phyloP scores from a whole-genome alignment of 2,329 filamentous ascomycete genomes.

The Diaporthe eres region DNA sequence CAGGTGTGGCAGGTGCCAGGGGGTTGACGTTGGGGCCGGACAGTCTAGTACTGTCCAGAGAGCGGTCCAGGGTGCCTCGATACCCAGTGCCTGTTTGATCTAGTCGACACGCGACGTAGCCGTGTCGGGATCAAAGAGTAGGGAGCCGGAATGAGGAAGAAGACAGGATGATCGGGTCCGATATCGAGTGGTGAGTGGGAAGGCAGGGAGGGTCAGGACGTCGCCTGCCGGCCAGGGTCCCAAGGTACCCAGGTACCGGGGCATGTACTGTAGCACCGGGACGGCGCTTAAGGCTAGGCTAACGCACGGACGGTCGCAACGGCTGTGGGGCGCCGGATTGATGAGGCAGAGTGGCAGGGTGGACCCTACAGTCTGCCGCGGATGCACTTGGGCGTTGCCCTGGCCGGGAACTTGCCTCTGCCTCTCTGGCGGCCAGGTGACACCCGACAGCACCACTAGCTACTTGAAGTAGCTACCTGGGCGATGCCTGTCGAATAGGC shows the following conservation, averaged over 20 bases:
- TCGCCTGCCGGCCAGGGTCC: background rate
- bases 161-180: background rate
- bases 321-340: conserved; percentile 22
- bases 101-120: background rate
- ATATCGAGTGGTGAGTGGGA: background rate
- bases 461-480: background rate
- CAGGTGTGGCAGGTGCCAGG: conserved; percentile 3
- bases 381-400: background rate
- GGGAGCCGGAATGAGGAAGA: background rate
- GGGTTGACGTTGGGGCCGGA: background rate
- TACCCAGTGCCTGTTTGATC: background rate
- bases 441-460: background rate
- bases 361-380: background rate
- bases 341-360: conserved; percentile 9
- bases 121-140: conserved; percentile 7
- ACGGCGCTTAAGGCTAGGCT: conserved; percentile 3
- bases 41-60: background rate
- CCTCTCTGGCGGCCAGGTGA: background rate
- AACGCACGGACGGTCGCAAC: conserved; percentile 15
- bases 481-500: background rate
- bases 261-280: conserved; percentile 4
- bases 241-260: background rate
- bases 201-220: background rate
- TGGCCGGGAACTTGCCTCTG: background rate
- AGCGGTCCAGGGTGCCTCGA: background rate